These are phyloP conservation scores for Colletotrichum sp. DNA, from an alignment of 2,329 filamentous ascomycete species.

Conservation along the genomic window DNA sequence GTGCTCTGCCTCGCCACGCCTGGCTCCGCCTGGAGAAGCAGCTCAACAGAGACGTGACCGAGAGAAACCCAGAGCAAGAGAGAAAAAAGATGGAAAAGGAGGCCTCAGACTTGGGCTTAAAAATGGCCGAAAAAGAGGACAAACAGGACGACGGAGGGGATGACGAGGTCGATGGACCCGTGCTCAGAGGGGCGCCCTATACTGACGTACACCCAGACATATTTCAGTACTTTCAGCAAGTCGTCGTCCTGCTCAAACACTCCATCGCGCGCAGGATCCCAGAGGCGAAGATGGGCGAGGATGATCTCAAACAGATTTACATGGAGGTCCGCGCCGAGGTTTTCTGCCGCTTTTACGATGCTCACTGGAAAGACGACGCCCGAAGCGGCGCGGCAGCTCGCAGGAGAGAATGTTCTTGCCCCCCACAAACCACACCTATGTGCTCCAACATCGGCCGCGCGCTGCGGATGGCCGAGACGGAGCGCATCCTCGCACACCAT, in stretches of 20 bases:
- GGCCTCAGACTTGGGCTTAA: fast-evolving
- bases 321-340: not conserved
- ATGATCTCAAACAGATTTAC: not conserved
- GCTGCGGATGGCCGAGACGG: no score
- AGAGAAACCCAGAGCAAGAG: not conserved
- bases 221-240: not conserved
- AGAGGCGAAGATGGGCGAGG: not conserved
- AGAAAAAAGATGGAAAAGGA: not conserved
- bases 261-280: not conserved
- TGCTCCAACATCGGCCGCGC: no score
- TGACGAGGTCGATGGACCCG: not conserved
- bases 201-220: not conserved
- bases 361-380: not conserved
- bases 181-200: not conserved
- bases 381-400: no score
- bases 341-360: not conserved
- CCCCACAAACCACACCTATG: no score
- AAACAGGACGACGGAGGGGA: not conserved
- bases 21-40: not conserved
- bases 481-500: no score
- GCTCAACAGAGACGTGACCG: not conserved
- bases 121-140: fast-evolving
- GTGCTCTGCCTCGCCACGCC: not conserved
- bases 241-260: not conserved
- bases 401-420: no score